Evolutionary conservation across 2,329 filamentous ascomycete genomes (phyloP).

Genomic region (Trichoderma afroharzianum): DNA sequence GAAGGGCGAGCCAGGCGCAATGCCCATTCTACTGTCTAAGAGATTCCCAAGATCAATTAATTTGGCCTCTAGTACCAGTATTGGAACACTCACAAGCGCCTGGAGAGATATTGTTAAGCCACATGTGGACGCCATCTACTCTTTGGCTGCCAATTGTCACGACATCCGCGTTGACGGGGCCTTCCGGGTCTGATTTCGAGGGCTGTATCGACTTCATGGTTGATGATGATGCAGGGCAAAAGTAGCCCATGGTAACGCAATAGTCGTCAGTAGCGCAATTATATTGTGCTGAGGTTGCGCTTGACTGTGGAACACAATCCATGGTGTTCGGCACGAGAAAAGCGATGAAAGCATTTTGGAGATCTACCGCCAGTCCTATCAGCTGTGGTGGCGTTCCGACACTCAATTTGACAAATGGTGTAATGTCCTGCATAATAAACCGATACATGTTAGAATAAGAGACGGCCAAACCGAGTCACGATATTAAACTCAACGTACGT

Average conservation of each 20-base stretch:
- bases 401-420: background rate
- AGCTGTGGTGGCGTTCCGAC: background rate
- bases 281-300: background rate
- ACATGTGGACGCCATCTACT: background rate
- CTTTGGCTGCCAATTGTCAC: background rate
- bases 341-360: background rate
- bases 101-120: background rate
- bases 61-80: background rate
- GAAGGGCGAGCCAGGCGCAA: background rate
- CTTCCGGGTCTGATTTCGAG: background rate
- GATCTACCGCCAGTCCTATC: background rate
- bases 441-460: background rate
- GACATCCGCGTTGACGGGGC: background rate
- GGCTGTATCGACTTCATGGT: background rate
- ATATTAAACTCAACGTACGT: background rate
- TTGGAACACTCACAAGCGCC: background rate
- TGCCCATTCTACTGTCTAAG: background rate
- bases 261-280: background rate
- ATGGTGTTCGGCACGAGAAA: background rate
- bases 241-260: background rate
- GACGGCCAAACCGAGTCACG: background rate
- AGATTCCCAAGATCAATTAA: background rate
- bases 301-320: background rate
- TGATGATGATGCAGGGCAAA: background rate
- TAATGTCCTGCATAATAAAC: background rate